Evolutionary conservation across 345 rosid species (phyloP), one percentile per base, ranked within the genome.

Genomic region (Eucalyptus brandiana): DNA sequence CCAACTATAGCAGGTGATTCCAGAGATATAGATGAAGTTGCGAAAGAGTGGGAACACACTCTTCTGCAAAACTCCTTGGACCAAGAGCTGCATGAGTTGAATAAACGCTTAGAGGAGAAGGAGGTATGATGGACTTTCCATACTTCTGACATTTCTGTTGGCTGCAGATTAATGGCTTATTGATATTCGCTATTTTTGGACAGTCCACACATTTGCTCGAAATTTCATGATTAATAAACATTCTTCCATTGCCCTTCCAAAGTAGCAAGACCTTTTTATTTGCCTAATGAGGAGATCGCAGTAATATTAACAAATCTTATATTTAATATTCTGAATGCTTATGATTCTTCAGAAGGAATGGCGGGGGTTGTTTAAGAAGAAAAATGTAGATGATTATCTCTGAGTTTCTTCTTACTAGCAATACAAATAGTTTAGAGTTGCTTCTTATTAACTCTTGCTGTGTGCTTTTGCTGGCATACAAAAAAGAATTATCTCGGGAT

Each of bases 41-140:
- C 97, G 34, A 98, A 97, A 90, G 99, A 97, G 91, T 97, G 99
- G 99, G 99, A 98, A 93, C 99, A 98, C 91, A 93, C 96, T n/a
- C 95, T 97, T 87, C 90, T 96, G 91, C 99, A 96, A 90, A 97
- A 95, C 92, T 95, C 97, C 44, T 92, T 98, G 98, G 99, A 98
- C 92, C 95, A 96, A 90, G 99, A 98, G 94, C 92, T 98, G 92
- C 95, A 96, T 88, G 99, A 98, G 90, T 91, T 98, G 89, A 97
- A 98, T 90, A 93, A 94, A 85, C 97, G 97, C 76, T 91, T 98
- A 87, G 99, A 98, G 92, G 97, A 97, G 93, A 98, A 98, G 92
- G 99, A 98, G 99, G 99, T 98, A 86, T n/a, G 7, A 54, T 45
- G 26, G n/a, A 34, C 53, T 50, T 88, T 88, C 69, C 48, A 13